These are phyloP conservation scores for Didymella keratinophila DNA, from an alignment of 2,329 filamentous ascomycete genomes.

Conservation along the genomic window DNA sequence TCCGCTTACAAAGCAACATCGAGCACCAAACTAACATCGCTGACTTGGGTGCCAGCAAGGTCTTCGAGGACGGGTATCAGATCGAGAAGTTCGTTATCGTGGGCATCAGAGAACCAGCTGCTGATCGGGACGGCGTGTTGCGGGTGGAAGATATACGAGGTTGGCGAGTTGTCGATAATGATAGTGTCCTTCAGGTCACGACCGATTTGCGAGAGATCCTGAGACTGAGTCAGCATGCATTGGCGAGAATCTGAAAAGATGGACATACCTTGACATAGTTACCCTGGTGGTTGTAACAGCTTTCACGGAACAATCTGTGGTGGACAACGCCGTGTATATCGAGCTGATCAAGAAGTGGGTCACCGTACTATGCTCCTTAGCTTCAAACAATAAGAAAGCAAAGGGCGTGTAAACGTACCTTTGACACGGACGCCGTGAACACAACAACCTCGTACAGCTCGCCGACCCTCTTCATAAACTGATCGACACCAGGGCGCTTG, in stretches of 20 bases:
- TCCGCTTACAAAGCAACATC: slow-evolving; percentile 74
- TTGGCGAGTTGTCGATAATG: slow-evolving; percentile 99
- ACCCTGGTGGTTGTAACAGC: slow-evolving; percentile 98
- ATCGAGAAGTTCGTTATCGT: slow-evolving; percentile 98
- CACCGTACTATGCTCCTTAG: slow-evolving; percentile 75
- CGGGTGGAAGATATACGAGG: slow-evolving; percentile 99
- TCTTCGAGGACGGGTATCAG: slow-evolving; percentile 98
- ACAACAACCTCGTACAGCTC: slow-evolving; percentile 98
- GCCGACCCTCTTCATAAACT: slow-evolving; percentile 98
- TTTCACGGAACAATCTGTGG: slow-evolving; percentile 94
- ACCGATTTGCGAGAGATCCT: slow-evolving; percentile 94
- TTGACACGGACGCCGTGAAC: slow-evolving; percentile 97
- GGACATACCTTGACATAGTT: slow-evolving; percentile 86
- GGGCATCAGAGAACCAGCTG: slow-evolving; percentile 99
- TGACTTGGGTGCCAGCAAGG: slow-evolving; percentile 84
- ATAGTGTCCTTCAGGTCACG: slow-evolving; percentile 96
- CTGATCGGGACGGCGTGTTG: slow-evolving; percentile 99
- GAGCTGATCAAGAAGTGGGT: slow-evolving; percentile 92
- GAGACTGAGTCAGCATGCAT: slow-evolving; percentile 16
- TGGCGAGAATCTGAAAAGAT: not conserved
- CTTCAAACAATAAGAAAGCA: not conserved
- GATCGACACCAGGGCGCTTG: slow-evolving; percentile 96
- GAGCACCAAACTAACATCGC: slow-evolving; percentile 95
- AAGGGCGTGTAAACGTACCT: slow-evolving; percentile 66
- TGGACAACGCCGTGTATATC: slow-evolving; percentile 98